Percentiles rank a stretch among this genome's conserved stretches.
These are phyloP conservation scores for Clonostachys rosea DNA, from an alignment of 2,329 filamentous ascomycete genomes.

Conservation along the genomic window DNA sequence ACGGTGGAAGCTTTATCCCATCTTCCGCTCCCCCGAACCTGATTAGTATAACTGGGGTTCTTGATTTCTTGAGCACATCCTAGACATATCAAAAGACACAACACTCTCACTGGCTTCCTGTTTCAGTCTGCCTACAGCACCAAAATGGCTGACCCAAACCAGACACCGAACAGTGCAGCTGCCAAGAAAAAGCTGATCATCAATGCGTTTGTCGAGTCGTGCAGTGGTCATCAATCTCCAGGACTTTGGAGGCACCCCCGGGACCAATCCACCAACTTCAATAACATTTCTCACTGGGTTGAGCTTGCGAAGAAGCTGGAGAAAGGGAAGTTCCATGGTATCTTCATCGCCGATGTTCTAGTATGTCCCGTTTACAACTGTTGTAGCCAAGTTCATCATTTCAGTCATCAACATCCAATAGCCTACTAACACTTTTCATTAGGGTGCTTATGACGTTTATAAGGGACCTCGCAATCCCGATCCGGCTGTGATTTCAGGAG, in stretches of 20 bases:
- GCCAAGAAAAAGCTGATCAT: slow-evolving; percentile 32
- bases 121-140: no score
- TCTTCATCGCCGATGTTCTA: slow-evolving; percentile 64
- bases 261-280: slow-evolving; percentile 58
- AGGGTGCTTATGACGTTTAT: slow-evolving; percentile 67
- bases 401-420: no score
- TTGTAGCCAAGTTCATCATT: background rate
- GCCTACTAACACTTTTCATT: background rate
- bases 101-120: no score
- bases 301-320: slow-evolving; percentile 56
- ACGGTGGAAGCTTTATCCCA: no score
- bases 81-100: no score
- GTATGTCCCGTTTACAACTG: slow-evolving; percentile 21
- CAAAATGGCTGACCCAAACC: no score
- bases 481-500: slow-evolving; percentile 56
- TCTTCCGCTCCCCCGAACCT: no score
- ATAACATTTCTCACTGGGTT: slow-evolving; percentile 55
- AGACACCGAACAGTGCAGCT: no score
- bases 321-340: slow-evolving; percentile 58
- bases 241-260: slow-evolving; percentile 56
- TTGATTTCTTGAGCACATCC: no score
- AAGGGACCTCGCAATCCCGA: slow-evolving; percentile 45
- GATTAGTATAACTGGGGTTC: no score
- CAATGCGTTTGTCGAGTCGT: slow-evolving; percentile 37
- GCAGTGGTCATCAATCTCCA: slow-evolving; percentile 40